phyloP scores from a whole-genome alignment of 2,329 filamentous ascomycete genomes.

The Colletotrichum salicis region DNA sequence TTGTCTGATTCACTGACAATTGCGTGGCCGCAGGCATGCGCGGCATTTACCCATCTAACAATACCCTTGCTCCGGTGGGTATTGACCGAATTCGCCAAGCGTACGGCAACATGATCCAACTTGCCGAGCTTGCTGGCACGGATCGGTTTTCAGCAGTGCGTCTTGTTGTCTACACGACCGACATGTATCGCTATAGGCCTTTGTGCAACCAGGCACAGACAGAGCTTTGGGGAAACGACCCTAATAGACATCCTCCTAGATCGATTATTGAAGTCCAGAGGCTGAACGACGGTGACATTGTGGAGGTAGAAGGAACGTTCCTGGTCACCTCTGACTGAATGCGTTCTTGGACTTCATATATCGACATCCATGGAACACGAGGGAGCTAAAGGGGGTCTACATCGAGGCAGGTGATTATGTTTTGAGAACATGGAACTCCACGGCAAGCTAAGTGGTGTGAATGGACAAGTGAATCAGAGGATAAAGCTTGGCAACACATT shows the following conservation, averaged over 20 bases:
- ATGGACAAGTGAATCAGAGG: no score
- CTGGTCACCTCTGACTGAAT: not conserved
- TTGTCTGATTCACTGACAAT: not conserved
- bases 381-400: not conserved
- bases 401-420: no score
- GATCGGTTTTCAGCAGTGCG: slow-evolving; percentile 39
- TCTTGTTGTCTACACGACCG: slow-evolving; percentile 45
- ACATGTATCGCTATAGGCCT: slow-evolving; percentile 47
- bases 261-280: slow-evolving; percentile 46
- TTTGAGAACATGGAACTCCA: no score
- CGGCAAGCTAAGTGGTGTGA: no score
- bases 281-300: slow-evolving; percentile 47
- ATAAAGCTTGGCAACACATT: no score
- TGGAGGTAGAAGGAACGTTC: slow-evolving; percentile 46
- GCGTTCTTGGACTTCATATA: not conserved
- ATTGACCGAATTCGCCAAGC: slow-evolving; percentile 44
- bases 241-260: slow-evolving; percentile 43
- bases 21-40: slow-evolving; percentile 41
- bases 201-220: slow-evolving; percentile 45
- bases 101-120: slow-evolving; percentile 44
- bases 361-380: no score
- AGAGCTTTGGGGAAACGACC: slow-evolving; percentile 44
- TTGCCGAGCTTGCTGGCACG: slow-evolving; percentile 42
- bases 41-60: slow-evolving; percentile 45
- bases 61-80: slow-evolving; percentile 43